Evolutionary conservation across 148 eudicot genomes (phyloP).

Genomic region (Tetragonia tetragonoides): DNA sequence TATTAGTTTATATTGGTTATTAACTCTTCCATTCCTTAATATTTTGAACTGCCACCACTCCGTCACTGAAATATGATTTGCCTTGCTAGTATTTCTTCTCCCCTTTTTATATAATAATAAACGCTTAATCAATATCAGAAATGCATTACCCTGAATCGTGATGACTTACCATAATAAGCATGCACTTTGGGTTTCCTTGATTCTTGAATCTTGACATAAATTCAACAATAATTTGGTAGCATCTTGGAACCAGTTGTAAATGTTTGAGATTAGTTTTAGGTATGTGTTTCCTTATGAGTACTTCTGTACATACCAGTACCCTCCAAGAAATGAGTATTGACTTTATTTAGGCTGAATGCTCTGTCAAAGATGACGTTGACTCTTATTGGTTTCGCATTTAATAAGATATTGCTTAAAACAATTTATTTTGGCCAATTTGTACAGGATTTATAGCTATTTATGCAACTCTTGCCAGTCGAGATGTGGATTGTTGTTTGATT

Average conservation of each 20-base stretch:
- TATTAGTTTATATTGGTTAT: neutral
- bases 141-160: neutral
- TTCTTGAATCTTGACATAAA: neutral
- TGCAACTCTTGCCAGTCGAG: conserved; percentile 49
- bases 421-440: conserved; percentile 1
- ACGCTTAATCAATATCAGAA: neutral
- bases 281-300: no score
- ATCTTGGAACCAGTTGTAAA: neutral
- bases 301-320: no score
- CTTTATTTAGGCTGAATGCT: neutral
- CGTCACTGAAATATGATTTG: neutral
- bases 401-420: neutral
- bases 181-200: neutral
- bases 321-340: neutral
- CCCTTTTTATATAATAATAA: neutral
- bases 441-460: conserved; percentile 45
- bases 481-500: conserved; percentile 49
- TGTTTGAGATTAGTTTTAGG: no score
- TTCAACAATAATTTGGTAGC: neutral
- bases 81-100: neutral
- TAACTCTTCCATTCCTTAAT: neutral
- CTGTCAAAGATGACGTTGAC: neutral
- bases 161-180: neutral
- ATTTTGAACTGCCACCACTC: neutral
- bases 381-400: neutral